A percentile compares a stretch with the other conserved stretches of the same genome.
Conservation (phyloP, 345 rosid genomes). For the Isatis tinctoria region DNA sequence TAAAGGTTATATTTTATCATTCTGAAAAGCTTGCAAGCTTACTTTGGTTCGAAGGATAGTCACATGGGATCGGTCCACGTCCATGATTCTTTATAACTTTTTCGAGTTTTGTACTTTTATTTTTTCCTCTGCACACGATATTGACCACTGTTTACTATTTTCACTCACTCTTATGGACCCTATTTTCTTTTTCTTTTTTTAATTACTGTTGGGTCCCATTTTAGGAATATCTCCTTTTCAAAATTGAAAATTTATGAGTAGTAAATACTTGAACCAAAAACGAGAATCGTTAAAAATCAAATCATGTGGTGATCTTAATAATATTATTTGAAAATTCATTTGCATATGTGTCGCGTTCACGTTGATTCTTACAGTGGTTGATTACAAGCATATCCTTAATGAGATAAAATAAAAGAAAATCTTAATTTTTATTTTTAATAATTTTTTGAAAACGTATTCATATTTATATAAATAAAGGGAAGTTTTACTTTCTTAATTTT, state of each 20-base stretch:
- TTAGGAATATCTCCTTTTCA: not conserved
- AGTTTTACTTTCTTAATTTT: no score
- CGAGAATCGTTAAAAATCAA: not conserved
- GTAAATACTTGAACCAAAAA: not conserved
- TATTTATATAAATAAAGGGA: no score
- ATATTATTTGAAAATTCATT: no score
- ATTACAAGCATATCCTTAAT: no score
- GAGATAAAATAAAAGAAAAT: no score
- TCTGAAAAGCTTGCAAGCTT: constrained; percentile 10
- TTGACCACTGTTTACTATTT: constrained; percentile 30
- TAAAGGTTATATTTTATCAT: not conserved
- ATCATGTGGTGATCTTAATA: not conserved
- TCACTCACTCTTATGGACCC: constrained; percentile 27
- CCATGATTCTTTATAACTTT: constrained; percentile 21
- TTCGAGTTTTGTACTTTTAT: constrained; percentile 13
- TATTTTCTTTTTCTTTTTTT: not conserved
- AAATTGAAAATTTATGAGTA: not conserved
- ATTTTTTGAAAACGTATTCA: no score
- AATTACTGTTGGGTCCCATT: not conserved
- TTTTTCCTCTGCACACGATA: constrained; percentile 18
- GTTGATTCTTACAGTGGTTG: no score
- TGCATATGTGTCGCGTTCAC: no score
- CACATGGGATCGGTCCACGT: constrained; percentile 30
- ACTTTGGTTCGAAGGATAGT: constrained; percentile 30
- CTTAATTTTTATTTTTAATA: no score